phyloP scores from a whole-genome alignment of 2,329 filamentous ascomycete genomes.

The Myrmaecium sp. region DNA sequence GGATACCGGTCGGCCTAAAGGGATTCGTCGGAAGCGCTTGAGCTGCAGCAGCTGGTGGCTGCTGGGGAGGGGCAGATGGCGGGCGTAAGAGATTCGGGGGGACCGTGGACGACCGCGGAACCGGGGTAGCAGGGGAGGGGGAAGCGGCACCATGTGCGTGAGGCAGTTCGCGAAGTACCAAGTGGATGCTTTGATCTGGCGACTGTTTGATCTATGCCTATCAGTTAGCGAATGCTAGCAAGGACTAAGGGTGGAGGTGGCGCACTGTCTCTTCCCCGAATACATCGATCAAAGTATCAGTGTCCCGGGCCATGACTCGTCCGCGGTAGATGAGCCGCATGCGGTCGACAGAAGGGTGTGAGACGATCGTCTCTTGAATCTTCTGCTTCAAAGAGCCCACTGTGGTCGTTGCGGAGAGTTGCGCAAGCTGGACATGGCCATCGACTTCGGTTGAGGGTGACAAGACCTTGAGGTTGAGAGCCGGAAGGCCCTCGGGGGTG shows the following conservation, averaged over 20 bases:
- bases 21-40: too few relatives aligned
- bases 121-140: background rate
- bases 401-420: constrained; percentile 23
- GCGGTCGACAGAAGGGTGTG: constrained; percentile 17
- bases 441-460: constrained; percentile 22
- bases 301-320: constrained; percentile 32
- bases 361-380: constrained; percentile 32
- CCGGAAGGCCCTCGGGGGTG: constrained; percentile 1
- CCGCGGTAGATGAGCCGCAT: constrained; percentile 45
- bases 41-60: too few relatives aligned
- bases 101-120: background rate
- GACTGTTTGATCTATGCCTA: constrained; percentile 16
- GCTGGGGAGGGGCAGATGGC: too few relatives aligned
- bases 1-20: too few relatives aligned
- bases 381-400: constrained; percentile 35
- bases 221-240: background rate
- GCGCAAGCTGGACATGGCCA: constrained; percentile 14
- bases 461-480: constrained; percentile 21
- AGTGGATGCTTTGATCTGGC: constrained; percentile 19
- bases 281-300: constrained; percentile 30
- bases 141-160: too few relatives aligned
- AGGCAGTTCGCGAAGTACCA: constrained; percentile 20
- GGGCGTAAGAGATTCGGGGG: constrained; percentile 1
- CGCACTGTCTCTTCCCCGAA: constrained; percentile 29
- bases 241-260: background rate